phyloP scores from a whole-genome alignment of 192 early-diverging fungal genomes.

The Mortierella antarctica region DNA sequence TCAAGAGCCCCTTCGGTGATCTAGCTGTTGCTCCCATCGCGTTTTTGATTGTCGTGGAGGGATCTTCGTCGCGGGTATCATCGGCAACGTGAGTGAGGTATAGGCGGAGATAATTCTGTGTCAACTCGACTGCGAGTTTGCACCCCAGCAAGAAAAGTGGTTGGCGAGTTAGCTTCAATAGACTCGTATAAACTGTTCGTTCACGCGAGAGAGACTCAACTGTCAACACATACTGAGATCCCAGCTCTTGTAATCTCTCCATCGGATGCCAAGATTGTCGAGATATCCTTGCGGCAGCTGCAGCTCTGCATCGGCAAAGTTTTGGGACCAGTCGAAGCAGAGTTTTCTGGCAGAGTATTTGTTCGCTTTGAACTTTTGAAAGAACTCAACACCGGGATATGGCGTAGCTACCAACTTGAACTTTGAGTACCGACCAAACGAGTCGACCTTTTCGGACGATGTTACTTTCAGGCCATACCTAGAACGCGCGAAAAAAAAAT shows the following conservation, averaged over 20 bases:
- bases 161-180: not conserved
- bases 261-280: conserved; percentile 31
- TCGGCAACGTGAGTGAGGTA: conserved; percentile 51
- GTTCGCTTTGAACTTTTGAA: conserved; percentile 55
- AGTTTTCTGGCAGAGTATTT: conserved; percentile 50
- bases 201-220: not conserved
- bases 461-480: conserved; percentile 55
- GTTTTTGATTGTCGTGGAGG: not conserved
- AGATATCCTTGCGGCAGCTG: conserved; percentile 36
- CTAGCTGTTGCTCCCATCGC: not conserved
- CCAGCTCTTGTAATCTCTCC: conserved; percentile 50
- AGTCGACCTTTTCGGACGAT: conserved; percentile 53
- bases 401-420: conserved; percentile 55
- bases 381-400: conserved; percentile 54
- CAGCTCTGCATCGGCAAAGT: conserved; percentile 53
- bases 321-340: conserved; percentile 53
- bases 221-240: conserved; percentile 38
- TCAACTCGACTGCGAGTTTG: conserved; percentile 39
- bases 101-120: conserved; percentile 49
- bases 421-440: conserved; percentile 45
- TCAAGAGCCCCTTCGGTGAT: conserved; percentile 29
- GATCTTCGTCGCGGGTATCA: conserved; percentile 12
- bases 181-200: not conserved
- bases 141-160: not conserved
- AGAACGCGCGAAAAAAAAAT: not conserved